These are phyloP conservation scores for Kalmanozyma brasiliensis DNA, from an alignment of 1,284 basidiomycete species.

Conservation along the genomic window DNA sequence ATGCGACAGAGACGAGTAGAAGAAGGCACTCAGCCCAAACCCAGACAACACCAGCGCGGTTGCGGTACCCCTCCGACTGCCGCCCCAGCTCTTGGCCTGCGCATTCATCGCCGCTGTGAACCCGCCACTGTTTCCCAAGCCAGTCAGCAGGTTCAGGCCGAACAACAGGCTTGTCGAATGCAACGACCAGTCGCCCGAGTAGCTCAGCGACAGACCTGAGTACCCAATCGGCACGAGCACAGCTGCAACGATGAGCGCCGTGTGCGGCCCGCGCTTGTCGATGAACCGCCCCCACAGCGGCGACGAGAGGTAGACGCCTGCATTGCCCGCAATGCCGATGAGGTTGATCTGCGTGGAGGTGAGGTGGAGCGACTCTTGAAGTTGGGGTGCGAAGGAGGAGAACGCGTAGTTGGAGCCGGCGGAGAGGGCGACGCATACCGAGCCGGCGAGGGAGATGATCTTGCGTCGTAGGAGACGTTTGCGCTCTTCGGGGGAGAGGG, in stretches of 20 bases:
- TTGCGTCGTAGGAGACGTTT: slow-evolving; percentile 29
- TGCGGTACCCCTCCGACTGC: slow-evolving; percentile 73
- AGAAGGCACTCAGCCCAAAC: slow-evolving; percentile 84
- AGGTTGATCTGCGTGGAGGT: slow-evolving; percentile 67
- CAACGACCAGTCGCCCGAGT: slow-evolving; percentile 36
- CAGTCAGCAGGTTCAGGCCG: slow-evolving; percentile 57
- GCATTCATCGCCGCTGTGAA: slow-evolving; percentile 67
- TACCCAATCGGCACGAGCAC: slow-evolving; percentile 57
- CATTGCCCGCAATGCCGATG: slow-evolving; percentile 68
- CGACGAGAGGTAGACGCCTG: slow-evolving; percentile 66
- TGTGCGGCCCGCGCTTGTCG: slow-evolving; percentile 58
- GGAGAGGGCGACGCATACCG: slow-evolving; percentile 62
- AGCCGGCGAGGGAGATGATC: slow-evolving; percentile 59
- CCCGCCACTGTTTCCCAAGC: slow-evolving; percentile 61
- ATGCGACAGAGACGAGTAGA: slow-evolving; percentile 78
- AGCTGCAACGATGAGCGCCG: slow-evolving; percentile 51
- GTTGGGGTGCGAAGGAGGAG: slow-evolving; percentile 67
- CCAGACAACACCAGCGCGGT: slow-evolving; percentile 81
- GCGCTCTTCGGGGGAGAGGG: slow-evolving; percentile 7
- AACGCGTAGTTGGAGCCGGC: slow-evolving; percentile 68
- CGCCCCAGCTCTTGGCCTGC: slow-evolving; percentile 64
- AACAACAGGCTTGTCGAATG: slow-evolving; percentile 49
- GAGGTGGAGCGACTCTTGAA: slow-evolving; percentile 65
- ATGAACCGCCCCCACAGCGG: slow-evolving; percentile 64
- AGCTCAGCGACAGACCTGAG: slow-evolving; percentile 45